Conservation (phyloP, 768 basidiomycete species). For the Kwoniella heveanensis region DNA sequence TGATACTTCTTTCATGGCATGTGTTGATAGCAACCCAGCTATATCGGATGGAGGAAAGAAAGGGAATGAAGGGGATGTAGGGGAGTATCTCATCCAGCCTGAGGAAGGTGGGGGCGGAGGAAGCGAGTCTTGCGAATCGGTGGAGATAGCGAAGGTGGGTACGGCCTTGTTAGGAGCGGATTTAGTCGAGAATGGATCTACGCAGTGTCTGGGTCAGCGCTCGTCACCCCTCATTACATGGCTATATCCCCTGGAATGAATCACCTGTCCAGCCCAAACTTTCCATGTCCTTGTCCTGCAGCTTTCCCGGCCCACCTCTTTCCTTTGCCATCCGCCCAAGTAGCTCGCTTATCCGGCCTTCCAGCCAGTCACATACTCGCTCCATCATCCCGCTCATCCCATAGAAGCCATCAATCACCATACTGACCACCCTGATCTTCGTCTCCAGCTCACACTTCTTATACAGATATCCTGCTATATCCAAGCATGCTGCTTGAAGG, state of each 20-base stretch:
- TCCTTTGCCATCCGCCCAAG: slow-evolving; percentile 53
- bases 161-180: slow-evolving; percentile 13
- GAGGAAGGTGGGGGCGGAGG: slow-evolving; percentile 23
- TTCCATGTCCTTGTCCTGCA: slow-evolving; percentile 2
- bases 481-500: slow-evolving; percentile 71
- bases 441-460: slow-evolving; percentile 62
- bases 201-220: neutral
- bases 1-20: slow-evolving; percentile 62
- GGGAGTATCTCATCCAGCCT: slow-evolving; percentile 46
- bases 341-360: slow-evolving; percentile 64
- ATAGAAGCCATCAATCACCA: slow-evolving; percentile 72
- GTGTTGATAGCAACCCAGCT: slow-evolving; percentile 58
- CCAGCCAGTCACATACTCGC: slow-evolving; percentile 70
- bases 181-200: slow-evolving; percentile 20
- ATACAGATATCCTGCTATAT: slow-evolving; percentile 70
- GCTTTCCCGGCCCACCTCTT: slow-evolving; percentile 29
- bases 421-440: slow-evolving; percentile 66
- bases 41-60: slow-evolving; percentile 19
- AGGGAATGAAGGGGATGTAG: slow-evolving; percentile 24
- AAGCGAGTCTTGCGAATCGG: slow-evolving; percentile 18
- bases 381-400: slow-evolving; percentile 71
- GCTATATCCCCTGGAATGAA: too few relatives aligned
- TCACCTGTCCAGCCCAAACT: slow-evolving; percentile 23
- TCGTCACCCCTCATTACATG: too few relatives aligned
- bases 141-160: slow-evolving; percentile 30